Evolutionary conservation across 768 basidiomycete genomes (phyloP), one percentile per base, ranked within the genome.

Genomic region (Psilocybe cubensis): DNA sequence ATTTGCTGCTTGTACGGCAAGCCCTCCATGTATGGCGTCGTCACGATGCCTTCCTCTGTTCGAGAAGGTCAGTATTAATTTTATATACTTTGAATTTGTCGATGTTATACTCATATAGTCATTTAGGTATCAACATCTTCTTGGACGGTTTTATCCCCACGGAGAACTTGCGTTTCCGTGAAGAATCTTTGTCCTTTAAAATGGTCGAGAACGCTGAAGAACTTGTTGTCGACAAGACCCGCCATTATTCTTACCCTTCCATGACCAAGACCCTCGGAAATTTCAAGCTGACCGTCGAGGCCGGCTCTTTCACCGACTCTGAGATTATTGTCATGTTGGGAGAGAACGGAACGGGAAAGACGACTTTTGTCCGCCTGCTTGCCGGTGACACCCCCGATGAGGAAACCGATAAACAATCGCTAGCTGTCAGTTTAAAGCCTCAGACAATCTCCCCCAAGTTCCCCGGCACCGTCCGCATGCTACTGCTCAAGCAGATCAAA

Each of bases 321-420:
- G 97, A 99, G 72, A 99, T 99, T 72, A 94, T 99, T 66, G 97
- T 99, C 72, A 92, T 99, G 89, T 79, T 99, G 29, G 97, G 97
- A 60, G 97, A 99, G 83, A 99, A 99, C 74, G 97, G 97, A 48
- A 99, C 94, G 2, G 96, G 97, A 35, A 99, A 99, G 81, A 98
- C 97, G 42, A 99, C 97, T 1, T 94, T 99, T 71, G 94, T 99
- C 55, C 92, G 96, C 59, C 77, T 99, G 53, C 82, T 99, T 50
- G 94, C 95, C 1, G 97, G 97, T 35, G 96, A 97, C 65, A 86
- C 81, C 18, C 96, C 96, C 4, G 97, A 99, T 75, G 70, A 79
- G 44, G 89, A 91, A 73, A 83, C 88, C 45, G 89, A 91, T 73
- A 92, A 90, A 71, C 85, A 93, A 75, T 82, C 83, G 41, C 77